Percentiles rank a stretch among this genome's conserved stretches.
phyloP scores from a whole-genome alignment of 2,329 filamentous ascomycete species.

The Akanthomyces muscarius region DNA sequence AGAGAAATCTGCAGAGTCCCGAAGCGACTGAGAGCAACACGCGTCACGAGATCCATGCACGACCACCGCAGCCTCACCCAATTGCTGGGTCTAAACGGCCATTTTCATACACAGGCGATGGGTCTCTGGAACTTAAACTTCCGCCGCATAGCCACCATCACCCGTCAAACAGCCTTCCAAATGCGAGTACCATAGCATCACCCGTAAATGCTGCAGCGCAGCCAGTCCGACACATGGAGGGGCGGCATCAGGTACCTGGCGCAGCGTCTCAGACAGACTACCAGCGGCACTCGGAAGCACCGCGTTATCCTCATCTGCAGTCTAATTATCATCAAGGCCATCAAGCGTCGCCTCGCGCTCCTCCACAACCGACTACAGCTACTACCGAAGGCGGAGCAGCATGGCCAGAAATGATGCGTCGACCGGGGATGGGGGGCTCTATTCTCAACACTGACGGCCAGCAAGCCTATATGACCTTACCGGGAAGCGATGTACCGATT shows the following conservation, averaged over 20 bases:
- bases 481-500: conserved; percentile 39
- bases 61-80: conserved; percentile 22
- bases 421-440: conserved; percentile 26
- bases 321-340: conserved; percentile 17
- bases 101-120: conserved; percentile 19
- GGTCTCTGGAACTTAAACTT: not conserved
- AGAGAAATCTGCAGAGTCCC: conserved; percentile 31
- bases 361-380: conserved; percentile 22
- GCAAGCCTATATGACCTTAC: conserved; percentile 37
- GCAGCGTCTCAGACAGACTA: not conserved
- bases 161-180: conserved; percentile 12
- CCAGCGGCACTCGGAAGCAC: not conserved
- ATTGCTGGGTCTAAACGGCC: conserved; percentile 31
- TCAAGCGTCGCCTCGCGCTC: conserved; percentile 20
- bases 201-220: not conserved
- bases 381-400: conserved; percentile 24
- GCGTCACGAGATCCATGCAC: conserved; percentile 24
- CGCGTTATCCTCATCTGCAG: conserved; percentile 17
- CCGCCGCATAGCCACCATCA: conserved; percentile 7
- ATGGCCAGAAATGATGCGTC: conserved; percentile 33
- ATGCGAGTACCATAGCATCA: conserved; percentile 1
- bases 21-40: conserved; percentile 26
- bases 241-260: not conserved
- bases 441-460: conserved; percentile 31
- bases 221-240: conserved; percentile 9